Evolutionary conservation across 768 basidiomycete species (phyloP), one percentile per base, ranked within the genome.

Genomic region (Goffeauzyma gilvescens): DNA sequence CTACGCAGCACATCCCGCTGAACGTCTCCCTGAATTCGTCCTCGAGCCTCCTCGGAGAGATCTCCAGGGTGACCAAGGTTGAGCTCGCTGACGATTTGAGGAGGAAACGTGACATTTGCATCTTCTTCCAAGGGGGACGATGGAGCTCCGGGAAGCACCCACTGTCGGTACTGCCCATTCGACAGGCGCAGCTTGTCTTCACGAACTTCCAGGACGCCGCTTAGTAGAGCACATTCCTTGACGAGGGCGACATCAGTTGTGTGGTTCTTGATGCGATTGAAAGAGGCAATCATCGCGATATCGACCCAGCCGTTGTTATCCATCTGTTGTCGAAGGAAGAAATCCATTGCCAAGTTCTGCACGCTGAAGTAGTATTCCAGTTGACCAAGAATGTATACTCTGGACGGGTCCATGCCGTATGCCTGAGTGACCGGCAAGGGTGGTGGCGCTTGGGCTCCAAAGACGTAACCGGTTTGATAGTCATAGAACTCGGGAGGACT

Each of bases 321-420:
- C 87, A 95, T 89, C 86, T 90, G 53, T 64, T 76, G 71, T 40
- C 84, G 72, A 26, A 95, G 68, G 65, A 72, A 90, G 51, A 80
- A 71, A 60, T 95, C 87, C 58, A 76, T 74, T n/a, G 73, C 79
- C 66, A 95, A 70, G 58, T 90, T 93, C 59, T 93, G 78, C 43
- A 78, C 69, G 52, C 84, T 83, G 52, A 95, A 69, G 66, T 90
- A 95, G 62, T 85, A 93, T 64, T 90, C 89, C 39, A 90, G 65
- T 62, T 90, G 65, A 1, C 75, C 78, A 32, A 90, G 71, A 21
- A 90, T 67, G 58, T 72, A 75, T 54, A 71, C 78, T 37, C 75
- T 63, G 38, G 72, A 75, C 18, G 73, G 64, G 55, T 87, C 83
- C 10, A 81, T 45, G 34, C 51, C 52, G 33, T 50, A 52, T 31